A percentile compares a stretch with the other conserved stretches of the same genome.
phyloP scores from a whole-genome alignment of 345 rosid species.

The Streptanthus diversifolius region DNA sequence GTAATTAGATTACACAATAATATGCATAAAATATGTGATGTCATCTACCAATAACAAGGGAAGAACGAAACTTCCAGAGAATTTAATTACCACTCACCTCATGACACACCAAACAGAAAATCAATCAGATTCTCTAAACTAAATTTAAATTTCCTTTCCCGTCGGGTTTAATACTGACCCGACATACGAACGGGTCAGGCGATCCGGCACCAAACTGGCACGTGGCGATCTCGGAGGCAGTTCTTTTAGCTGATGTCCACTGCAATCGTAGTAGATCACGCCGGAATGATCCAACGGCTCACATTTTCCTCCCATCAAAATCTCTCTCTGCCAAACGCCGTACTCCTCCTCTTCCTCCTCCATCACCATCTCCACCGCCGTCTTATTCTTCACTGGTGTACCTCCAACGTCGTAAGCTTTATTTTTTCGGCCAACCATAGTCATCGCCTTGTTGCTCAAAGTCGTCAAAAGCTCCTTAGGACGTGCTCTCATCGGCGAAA shows the following conservation, averaged over 20 bases:
- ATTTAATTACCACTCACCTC: not conserved
- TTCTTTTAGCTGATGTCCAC: constrained; percentile 57
- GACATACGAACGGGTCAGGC: constrained; percentile 20
- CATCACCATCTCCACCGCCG: not conserved
- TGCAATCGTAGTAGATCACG: constrained; percentile 73
- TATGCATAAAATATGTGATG: constrained; percentile 1
- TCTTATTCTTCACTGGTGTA: constrained; percentile 8
- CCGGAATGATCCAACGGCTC: constrained; percentile 90
- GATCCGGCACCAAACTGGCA: constrained; percentile 61
- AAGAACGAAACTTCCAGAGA: constrained; percentile 1
- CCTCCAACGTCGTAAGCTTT: constrained; percentile 8
- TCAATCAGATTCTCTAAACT: not conserved
- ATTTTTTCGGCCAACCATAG: constrained; percentile 39
- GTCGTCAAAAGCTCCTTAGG: constrained; percentile 48
- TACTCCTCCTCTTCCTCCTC: constrained; percentile 58
- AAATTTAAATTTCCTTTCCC: constrained; percentile 19
- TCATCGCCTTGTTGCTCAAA: constrained; percentile 58
- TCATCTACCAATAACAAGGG: constrained; percentile 3
- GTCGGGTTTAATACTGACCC: constrained; percentile 32
- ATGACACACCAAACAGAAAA: constrained; percentile 4
- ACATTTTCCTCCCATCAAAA: constrained; percentile 93
- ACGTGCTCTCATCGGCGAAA: constrained; percentile 37
- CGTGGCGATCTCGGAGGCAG: constrained; percentile 76
- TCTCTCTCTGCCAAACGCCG: constrained; percentile 83
- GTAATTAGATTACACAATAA: constrained; percentile 9